Percentiles rank a stretch among this genome's conserved stretches.
Evolutionary conservation across 2,329 filamentous ascomycete species (phyloP).

Genomic region (Cryphonectria japonica): DNA sequence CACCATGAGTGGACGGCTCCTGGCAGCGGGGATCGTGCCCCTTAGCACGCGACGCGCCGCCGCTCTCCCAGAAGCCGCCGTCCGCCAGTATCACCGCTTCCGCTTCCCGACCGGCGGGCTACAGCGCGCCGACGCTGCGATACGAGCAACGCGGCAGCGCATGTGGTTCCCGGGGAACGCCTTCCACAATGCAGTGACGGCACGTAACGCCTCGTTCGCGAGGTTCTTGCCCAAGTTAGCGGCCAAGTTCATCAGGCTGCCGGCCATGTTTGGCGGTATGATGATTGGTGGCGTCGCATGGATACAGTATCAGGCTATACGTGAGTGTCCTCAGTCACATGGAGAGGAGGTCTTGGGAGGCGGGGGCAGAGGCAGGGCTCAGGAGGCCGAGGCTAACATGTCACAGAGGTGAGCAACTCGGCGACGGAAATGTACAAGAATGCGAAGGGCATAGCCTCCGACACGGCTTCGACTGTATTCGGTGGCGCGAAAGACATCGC

Average conservation of each 20-base stretch:
- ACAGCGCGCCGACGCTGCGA: constrained; percentile 65
- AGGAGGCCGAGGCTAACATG: constrained; percentile 29
- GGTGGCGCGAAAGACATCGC: constrained; percentile 75
- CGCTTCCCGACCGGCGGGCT: constrained; percentile 70
- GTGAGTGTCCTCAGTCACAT: constrained; percentile 52
- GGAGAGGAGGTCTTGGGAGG: neutral
- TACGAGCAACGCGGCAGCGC: constrained; percentile 63
- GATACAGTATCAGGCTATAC: constrained; percentile 92
- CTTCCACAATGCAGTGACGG: constrained; percentile 77
- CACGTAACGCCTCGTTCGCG: constrained; percentile 67
- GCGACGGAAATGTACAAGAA: constrained; percentile 75
- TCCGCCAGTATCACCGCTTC: constrained; percentile 63
- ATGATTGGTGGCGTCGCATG: constrained; percentile 88
- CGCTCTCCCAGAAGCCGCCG: constrained; percentile 42
- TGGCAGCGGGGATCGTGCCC: constrained; percentile 73
- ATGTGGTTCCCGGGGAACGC: constrained; percentile 81
- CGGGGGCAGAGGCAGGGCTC: neutral
- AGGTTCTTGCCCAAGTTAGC: constrained; percentile 81
- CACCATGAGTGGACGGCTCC: constrained; percentile 73
- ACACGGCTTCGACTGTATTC: constrained; percentile 70
- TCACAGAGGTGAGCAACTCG: constrained; percentile 72
- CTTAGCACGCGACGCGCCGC: constrained; percentile 62
- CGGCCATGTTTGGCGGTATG: constrained; percentile 88
- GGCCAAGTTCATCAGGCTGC: constrained; percentile 85
- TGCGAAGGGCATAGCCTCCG: constrained; percentile 72